Base-by-base conservation (phyloP, 148 eudicot species). In the Amaranthus hypochondriacus region DNA sequence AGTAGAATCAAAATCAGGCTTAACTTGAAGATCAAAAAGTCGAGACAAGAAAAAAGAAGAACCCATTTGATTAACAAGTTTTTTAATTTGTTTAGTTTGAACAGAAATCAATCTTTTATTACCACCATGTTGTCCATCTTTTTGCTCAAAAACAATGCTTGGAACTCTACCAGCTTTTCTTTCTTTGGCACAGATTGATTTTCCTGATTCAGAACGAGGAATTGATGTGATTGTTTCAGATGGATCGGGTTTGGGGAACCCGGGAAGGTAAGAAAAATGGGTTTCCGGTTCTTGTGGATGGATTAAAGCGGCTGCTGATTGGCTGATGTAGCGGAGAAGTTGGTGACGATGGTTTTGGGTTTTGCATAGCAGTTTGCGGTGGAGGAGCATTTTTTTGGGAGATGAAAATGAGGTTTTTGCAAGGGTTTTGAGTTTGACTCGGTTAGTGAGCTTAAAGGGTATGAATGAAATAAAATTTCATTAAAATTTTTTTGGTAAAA, bases 101-200 rank as follows among this genome's bases (percentile, higher is more conserved):
- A 92, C 96, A 2, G 98, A 91, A 52, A 91, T 84, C 73, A 94
- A 84, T 28, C 97, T 83, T 72, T 91, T 92, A 69, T 92, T 94
- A n/a, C 97, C 98, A 2, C 98, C 98, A 77, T 86, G 83, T 73
- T 94, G 89, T 9, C 97, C 98, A 54, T 94, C 97, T 70, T 91
- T 88, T 69, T 90, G 96, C 81, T 94, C 98, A 66, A 94, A 94
- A 5, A 94, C 81, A 12, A 94, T 94, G 79, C 90, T 84, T 0
- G 98, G 97, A 0, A 94, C 84, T 6, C 97, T 80, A 2, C 97
- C 98, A 49, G 77, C 81, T 75, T 87, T 86, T 11, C 98, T 79
- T 50, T 88, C 93, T 61, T 76, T 80, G 10, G 81, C 84, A 18
- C 96, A 61, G 66, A 89, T 89, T 48, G 70, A 89, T 59, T 77